Percentiles rank a stretch among this genome's conserved stretches.
Conservation (phyloP, 2,329 filamentous ascomycete species). For the Paecilomyces formosus region DNA sequence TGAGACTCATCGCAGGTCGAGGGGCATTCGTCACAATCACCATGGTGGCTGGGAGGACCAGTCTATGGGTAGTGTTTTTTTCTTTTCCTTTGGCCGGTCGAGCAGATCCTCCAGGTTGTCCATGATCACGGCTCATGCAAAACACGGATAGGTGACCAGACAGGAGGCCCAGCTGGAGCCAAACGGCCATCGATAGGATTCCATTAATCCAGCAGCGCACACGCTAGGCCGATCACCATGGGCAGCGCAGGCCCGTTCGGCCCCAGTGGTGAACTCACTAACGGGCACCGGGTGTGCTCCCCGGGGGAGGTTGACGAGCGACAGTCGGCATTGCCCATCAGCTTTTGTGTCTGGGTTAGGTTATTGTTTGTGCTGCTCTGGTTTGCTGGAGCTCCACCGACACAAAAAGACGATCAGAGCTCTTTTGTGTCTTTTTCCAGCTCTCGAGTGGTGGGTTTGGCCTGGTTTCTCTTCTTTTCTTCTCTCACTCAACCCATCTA, state of each 20-base stretch:
- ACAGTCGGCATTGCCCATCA: neutral
- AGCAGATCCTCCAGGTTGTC: neutral
- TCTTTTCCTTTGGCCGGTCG: neutral
- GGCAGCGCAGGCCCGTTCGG: neutral
- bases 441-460: neutral
- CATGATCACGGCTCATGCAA: neutral
- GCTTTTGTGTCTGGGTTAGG: neutral
- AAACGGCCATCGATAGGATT: neutral
- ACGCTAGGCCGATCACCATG: conserved; percentile 1
- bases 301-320: neutral
- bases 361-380: too few species aligned
- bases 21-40: neutral
- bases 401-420: neutral
- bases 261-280: neutral
- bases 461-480: conserved; percentile 2
- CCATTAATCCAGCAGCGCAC: conserved; percentile 1
- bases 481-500: too few species aligned
- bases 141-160: neutral
- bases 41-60: neutral
- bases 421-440: too few species aligned
- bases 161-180: neutral
- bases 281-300: neutral
- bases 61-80: too few species aligned
- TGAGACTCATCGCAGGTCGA: neutral
- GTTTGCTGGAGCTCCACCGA: neutral